Base-by-base conservation (phyloP, 2,329 filamentous ascomycete genomes). In the Arthrobotrys musiformis region DNA sequence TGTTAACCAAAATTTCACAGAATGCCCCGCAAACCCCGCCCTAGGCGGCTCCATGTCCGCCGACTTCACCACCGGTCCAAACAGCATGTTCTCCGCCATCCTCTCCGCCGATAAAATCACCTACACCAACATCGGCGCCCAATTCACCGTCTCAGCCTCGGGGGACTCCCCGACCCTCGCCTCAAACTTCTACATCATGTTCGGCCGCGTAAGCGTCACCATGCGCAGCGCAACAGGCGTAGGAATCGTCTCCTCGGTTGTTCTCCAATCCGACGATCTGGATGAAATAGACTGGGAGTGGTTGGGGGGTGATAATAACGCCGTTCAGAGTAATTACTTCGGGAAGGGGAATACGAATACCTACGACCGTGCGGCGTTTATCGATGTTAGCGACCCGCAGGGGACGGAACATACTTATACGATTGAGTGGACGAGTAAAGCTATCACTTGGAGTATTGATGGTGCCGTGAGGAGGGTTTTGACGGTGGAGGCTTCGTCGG, bases 161-260 rank as follows among this genome's bases (percentile, higher is more conserved):
- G 94, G 94, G 70, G 93, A 99, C 82, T 89, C 93, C 2, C 95
- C 95, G 0, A 91, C 94, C 83, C 89, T 99, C 78, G 88, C 88
- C 79, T 97, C 93, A 78, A 89, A 95, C 81, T 98, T 97, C 89
- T 98, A 97, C 87, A 97, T 99, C 85, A 98, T 99, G 95, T 99
- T 97, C 83, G 95, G 95, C 80, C 92, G 91, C 79, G 92, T 97
- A 82, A 92, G 97, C 79, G 89, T 94, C 80, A 90, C 89, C 33
- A 88, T 97, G 86, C 94, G 94, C 84, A 90, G 93, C 26, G 93
- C 95, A 8, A 91, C 93, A 0, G 95, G 95, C 6, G 90, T 89
- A 8, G 95, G 95, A 75, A 97, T 99, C 81, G 94, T 99, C 79
- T 97, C 93, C 83, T 95, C 93, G 52, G 88, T 95, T 11, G 93